Percentiles rank a stretch among this genome's conserved stretches.
Conservation (phyloP, 2,329 filamentous ascomycete genomes). For the Xylogone sp. region DNA sequence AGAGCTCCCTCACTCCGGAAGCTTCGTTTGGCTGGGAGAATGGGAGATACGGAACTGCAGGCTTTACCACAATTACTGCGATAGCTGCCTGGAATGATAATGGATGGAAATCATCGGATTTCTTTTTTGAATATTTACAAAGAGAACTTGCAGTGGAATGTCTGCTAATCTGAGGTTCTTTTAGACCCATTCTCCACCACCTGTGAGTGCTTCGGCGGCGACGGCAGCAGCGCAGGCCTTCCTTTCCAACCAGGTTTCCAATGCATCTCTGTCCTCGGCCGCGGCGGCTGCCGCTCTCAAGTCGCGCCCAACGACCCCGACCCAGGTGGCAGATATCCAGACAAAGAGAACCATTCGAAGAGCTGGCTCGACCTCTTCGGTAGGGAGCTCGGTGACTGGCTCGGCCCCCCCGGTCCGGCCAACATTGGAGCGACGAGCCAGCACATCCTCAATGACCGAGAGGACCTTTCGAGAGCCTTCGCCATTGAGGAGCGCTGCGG, state of each 20-base stretch:
- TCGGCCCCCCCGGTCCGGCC: conserved; percentile 32
- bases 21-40: too few relatives aligned
- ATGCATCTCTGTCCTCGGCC: conserved; percentile 70
- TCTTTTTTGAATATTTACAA: too few relatives aligned
- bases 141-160: conserved; percentile 5
- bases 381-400: conserved; percentile 44
- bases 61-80: too few relatives aligned
- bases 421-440: conserved; percentile 61
- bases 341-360: conserved; percentile 81
- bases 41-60: too few relatives aligned
- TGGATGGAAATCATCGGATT: too few relatives aligned
- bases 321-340: conserved; percentile 75
- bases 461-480: conserved; percentile 82
- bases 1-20: too few relatives aligned
- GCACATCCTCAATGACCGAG: conserved; percentile 81
- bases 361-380: conserved; percentile 67
- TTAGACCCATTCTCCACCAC: conserved; percentile 59
- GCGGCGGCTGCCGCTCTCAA: conserved; percentile 83
- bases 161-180: conserved; percentile 16
- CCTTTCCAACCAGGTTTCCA: conserved; percentile 60
- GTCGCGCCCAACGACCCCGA: conserved; percentile 73
- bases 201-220: conserved; percentile 69
- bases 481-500: conserved; percentile 44
- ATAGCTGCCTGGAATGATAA: too few relatives aligned
- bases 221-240: conserved; percentile 81